Evolutionary conservation across 139 green algal species (phyloP), one percentile per base, ranked within the genome.

Genomic region (Diplosphaera chodatii): DNA sequence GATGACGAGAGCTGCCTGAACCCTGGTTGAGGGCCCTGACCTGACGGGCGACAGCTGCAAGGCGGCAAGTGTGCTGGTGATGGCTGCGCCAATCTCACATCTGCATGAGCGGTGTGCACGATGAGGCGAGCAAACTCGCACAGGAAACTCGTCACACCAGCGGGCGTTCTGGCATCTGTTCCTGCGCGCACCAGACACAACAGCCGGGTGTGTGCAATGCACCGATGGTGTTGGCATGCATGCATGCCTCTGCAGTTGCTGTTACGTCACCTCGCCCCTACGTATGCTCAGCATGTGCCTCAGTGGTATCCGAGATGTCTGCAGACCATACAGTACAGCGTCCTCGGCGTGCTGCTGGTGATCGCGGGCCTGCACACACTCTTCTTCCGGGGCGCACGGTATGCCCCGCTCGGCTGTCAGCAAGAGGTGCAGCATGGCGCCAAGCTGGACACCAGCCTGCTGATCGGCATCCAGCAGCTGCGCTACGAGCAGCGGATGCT

Each of bases 401-500:
- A 59, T 59, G 48, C 48, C 8, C 16, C 48, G 48, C 48, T 25
- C 16, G 48, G 48, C 48, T 59, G 48, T 18, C 48, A 59, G 48
- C 16, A 23, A 4, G 48, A 59, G 48, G 48, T 25, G 48, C 48
- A 59, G 48, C 48, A 59, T 59, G 48, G 16, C 18, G 48, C 48
- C 22, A 59, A 59, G 48, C 48, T 59, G 10, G 48, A 59, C 48
- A 59, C 3, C 16, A 59, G 48, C 48, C 48, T 59, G 48, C 48
- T 59, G 48, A 18, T 59, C 48, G 48, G 48, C 48, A 59, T 59
- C 48, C 48, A 59, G 48, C 48, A 59, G 48, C 48, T 59, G 48
- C 48, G 48, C 48, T 59, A 59, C 48, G 48, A 59, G 48, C 48
- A 59, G 48, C 48, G 48, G 10, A 10, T 59, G 48, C 48, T 59